Percentiles rank a stretch among this genome's conserved stretches.
Conservation (phyloP, 257 asterid species). For the Galeopsis tetrahit region DNA sequence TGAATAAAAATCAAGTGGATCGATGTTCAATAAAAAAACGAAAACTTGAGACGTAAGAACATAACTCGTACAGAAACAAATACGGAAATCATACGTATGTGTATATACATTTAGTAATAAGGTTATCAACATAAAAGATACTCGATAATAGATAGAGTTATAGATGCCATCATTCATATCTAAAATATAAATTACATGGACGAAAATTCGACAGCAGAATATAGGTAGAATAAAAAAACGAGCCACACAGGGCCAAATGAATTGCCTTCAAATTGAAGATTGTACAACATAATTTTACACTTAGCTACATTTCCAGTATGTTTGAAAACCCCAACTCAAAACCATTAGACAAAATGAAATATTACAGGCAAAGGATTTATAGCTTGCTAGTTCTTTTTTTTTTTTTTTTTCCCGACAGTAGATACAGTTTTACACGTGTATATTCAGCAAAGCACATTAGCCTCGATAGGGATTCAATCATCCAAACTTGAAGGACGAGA, state of each 20-base stretch:
- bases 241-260: slow-evolving; percentile 6
- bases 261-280: slow-evolving; percentile 10
- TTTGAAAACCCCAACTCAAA: slow-evolving; percentile 1
- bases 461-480: background rate
- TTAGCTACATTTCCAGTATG: slow-evolving; percentile 27
- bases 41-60: background rate
- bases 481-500: slow-evolving; percentile 27
- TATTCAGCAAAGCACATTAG: slow-evolving; percentile 13
- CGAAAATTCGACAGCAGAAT: background rate
- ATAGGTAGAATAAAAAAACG: background rate
- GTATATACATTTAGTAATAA: background rate
- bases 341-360: slow-evolving; percentile 16
- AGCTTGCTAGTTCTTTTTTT: slow-evolving; percentile 17
- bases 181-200: background rate
- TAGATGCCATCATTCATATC: background rate
- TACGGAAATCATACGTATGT: no score
- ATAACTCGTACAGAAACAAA: no score
- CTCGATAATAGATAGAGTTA: background rate
- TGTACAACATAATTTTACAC: slow-evolving; percentile 31
- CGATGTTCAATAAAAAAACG: no score
- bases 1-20: no score
- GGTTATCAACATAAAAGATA: background rate
- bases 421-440: slow-evolving; percentile 23
- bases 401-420: background rate
- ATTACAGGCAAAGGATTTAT: slow-evolving; percentile 11